Evolutionary conservation across 2,329 filamentous ascomycete species (phyloP), one percentile per base, ranked within the genome.

Genomic region (Hysterium pulicare): DNA sequence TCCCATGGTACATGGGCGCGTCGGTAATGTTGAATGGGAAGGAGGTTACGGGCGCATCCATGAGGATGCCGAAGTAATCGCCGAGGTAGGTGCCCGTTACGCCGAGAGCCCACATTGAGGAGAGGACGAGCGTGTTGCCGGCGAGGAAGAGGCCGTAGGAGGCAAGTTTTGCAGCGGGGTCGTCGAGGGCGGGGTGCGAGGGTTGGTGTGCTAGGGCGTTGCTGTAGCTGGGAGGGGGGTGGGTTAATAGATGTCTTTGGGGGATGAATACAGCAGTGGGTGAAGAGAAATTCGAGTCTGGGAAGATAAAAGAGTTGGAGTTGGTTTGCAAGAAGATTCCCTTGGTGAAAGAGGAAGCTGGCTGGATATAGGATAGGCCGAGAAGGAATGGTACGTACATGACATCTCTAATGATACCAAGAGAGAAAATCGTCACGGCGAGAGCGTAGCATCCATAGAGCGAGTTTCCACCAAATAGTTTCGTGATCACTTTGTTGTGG

Each of bases 61-160:
- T 95, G 53, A 98, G 77, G 66, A 97, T 96, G 55, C 93, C 93
- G 65, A 97, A 98, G 76, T 98, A 98, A 74, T 98, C 93, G 56
- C 93, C 93, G 26, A 98, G 76, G 66, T 96, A 98, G 28, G 93
- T 98, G 49, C 93, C 93, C 1, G 90, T 96, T 59, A 98, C 82
- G 44, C 93, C 93, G 31, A 98, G 82, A 24, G 84, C 86, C 82
- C 83, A 96, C 71, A 95, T 97, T 47, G 87, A 93, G 24, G 85
- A 84, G 38, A 97, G 58, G 38, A 98, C 93, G 26, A 98, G 81
- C 39, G 86, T 69, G 68, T 95, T 96, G 45, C 93, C 93, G 28
- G 72, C 63, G 21, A 77, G 76, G 56, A 97, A 79, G 42, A 97
- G 79, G 4, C 73, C 78, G 50, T 84, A 84, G 32, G 87, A 88